phyloP scores from a whole-genome alignment of 495 filamentous ascomycete genomes.

The Podospora australis region DNA sequence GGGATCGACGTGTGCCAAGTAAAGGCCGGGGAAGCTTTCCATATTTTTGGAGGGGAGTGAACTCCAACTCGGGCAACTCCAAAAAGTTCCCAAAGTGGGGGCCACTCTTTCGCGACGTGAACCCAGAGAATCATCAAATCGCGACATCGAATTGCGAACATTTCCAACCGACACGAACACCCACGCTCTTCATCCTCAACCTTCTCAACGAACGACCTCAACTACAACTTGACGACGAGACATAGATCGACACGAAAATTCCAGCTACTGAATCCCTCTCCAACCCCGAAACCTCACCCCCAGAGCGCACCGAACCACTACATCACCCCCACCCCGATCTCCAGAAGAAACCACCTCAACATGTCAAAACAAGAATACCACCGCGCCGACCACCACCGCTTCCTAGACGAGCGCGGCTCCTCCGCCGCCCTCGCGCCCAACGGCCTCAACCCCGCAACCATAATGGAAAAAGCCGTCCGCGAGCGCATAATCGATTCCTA shows the following conservation, averaged over 20 bases:
- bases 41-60: neutral
- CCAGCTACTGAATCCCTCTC: too few species aligned
- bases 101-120: neutral
- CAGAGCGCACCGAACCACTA: too few species aligned
- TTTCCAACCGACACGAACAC: too few species aligned
- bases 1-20: conserved; percentile 7
- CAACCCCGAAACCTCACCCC: too few species aligned
- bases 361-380: conserved; percentile 41
- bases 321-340: too few species aligned
- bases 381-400: conserved; percentile 65
- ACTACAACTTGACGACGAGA: too few species aligned
- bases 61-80: too few species aligned
- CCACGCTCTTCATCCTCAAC: neutral
- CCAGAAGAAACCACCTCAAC: neutral
- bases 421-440: conserved; percentile 46
- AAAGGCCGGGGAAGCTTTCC: neutral
- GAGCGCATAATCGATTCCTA: conserved; percentile 91
- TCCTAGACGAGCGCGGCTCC: conserved; percentile 70
- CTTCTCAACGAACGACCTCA: neutral
- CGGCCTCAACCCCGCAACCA: conserved; percentile 79
- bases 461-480: conserved; percentile 86
- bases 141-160: neutral
- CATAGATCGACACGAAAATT: too few species aligned
- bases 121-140: conserved; percentile 6
- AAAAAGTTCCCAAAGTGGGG: conserved; percentile 1